Percentiles rank a stretch among this genome's conserved stretches.
These are phyloP conservation scores for Alternaria panax DNA, from an alignment of 2,329 filamentous ascomycete genomes.

Conservation along the genomic window DNA sequence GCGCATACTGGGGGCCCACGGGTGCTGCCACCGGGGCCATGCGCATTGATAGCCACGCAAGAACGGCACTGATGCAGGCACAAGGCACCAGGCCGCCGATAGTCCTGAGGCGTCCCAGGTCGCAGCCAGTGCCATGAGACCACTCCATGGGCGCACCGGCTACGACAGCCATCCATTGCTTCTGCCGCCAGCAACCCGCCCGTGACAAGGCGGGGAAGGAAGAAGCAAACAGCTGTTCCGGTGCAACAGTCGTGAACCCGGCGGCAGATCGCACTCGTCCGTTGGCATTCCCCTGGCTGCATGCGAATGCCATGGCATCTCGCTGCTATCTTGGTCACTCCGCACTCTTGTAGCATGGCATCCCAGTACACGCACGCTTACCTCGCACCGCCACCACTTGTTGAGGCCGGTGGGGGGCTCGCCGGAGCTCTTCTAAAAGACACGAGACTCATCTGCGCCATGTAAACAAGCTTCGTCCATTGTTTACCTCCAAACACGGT, in stretches of 20 bases:
- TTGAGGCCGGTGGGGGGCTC: not conserved
- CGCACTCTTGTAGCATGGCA: not conserved
- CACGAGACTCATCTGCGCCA: not conserved
- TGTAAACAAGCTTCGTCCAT: not conserved
- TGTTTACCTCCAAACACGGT: constrained; percentile 2
- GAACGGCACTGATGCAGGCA: constrained; percentile 17
- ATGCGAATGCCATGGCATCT: not conserved
- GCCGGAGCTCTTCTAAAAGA: not conserved
- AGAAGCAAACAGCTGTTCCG: constrained; percentile 12
- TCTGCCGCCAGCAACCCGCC: constrained; percentile 8
- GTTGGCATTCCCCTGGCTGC: not conserved
- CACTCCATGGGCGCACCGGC: not conserved
- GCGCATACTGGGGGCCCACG: not conserved
- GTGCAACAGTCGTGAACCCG: not conserved
- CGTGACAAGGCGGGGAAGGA: constrained; percentile 1
- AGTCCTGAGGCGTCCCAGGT: constrained; percentile 13
- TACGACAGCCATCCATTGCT: constrained; percentile 4
- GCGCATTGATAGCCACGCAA: not conserved
- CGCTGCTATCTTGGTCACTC: not conserved
- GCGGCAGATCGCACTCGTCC: not conserved
- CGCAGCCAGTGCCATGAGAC: constrained; percentile 6
- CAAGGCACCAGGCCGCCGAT: constrained; percentile 13
- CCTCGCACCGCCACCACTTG: not conserved
- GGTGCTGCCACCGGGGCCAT: not conserved
- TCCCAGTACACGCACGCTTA: not conserved